Base-by-base conservation (phyloP, 768 basidiomycete genomes). In the Epithele typhae region DNA sequence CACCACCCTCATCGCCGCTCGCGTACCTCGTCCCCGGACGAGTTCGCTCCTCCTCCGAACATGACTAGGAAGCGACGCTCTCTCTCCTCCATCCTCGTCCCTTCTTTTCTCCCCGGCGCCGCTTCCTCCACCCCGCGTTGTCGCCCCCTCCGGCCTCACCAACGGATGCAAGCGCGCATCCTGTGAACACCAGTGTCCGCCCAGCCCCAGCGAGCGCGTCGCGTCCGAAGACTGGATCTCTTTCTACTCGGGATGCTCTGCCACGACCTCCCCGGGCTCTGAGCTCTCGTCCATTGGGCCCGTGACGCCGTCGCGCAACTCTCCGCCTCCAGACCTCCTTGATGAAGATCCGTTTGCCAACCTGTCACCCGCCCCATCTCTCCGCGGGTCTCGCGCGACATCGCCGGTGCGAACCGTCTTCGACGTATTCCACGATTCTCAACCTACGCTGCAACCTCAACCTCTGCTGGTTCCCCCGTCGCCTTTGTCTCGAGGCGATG, bases 291-390 rank as follows among this genome's bases (percentile, higher is more conserved):
- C 53, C 2, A 21, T 51, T 3, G 55, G 41, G 21, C 39, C 48
- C 45, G 41, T 40, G 51, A 51, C 52, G 5, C 50, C 60, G 18
- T 36, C 57, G 33, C 54, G 61, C 35, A 55, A 58, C 53, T 57
- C 63, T 37, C 51, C 69, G 32, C 59, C 67, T 15, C 57, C 64
- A 8, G 58, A 64, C 55, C 70, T 86, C 17, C 67, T 84, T 21
- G 85, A 87, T 55, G 79, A 82, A 42, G 86, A 88, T 56, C 86
- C 86, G 2, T 88, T 88, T 55, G 86, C 86, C 18, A 78, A 81
- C 50, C 68, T 83, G 12, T 66, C 72, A 0, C 57, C 63, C 23
- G 51, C 58, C 22, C 56, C 49, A 19, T 52, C 57, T 8, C 10
- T 53, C 14, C 47, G 54, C n/a, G 52, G 46, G 12, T 42, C 44